These are phyloP conservation scores for Silene coronaria DNA, from an alignment of 179 eudicot species.

Conservation along the genomic window DNA sequence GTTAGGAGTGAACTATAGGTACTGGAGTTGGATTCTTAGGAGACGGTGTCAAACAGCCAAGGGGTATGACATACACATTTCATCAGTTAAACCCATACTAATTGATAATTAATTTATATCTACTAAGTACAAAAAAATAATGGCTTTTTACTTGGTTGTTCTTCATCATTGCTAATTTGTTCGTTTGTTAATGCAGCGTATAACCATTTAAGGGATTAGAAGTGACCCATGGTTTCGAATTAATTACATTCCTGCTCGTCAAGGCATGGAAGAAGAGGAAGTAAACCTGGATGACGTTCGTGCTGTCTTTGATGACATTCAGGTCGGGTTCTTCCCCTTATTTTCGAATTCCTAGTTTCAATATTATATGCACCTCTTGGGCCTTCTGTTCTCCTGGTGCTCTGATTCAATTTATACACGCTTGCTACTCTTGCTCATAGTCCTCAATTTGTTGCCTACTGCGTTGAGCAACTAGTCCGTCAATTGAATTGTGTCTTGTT, in stretches of 20 bases:
- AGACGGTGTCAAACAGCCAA: too few relatives aligned
- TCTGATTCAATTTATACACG: not conserved
- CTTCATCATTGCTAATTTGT: not conserved
- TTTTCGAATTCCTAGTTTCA: not conserved
- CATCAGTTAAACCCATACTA: too few relatives aligned
- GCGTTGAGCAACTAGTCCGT: too few relatives aligned
- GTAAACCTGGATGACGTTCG: constrained; percentile 78
- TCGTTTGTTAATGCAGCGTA: constrained; percentile 52
- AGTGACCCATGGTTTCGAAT: constrained; percentile 68
- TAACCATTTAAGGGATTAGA: constrained; percentile 69
- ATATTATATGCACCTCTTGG: not conserved
- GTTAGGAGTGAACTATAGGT: too few relatives aligned
- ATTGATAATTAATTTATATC: too few relatives aligned
- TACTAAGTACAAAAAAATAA: not conserved
- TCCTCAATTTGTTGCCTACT: not conserved
- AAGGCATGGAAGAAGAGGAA: constrained; percentile 64
- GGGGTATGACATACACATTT: too few relatives aligned
- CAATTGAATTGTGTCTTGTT: too few relatives aligned
- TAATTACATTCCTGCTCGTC: constrained; percentile 54
- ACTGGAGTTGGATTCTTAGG: too few relatives aligned
- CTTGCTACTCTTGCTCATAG: not conserved
- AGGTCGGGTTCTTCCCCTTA: constrained; percentile 41
- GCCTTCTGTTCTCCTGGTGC: not conserved
- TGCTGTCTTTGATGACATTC: constrained; percentile 88
- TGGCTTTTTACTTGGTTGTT: not conserved